A percentile compares a stretch with the other conserved stretches of the same genome.
Conservation (phyloP, 768 basidiomycete genomes). For the Tylopilus subfusipes region DNA sequence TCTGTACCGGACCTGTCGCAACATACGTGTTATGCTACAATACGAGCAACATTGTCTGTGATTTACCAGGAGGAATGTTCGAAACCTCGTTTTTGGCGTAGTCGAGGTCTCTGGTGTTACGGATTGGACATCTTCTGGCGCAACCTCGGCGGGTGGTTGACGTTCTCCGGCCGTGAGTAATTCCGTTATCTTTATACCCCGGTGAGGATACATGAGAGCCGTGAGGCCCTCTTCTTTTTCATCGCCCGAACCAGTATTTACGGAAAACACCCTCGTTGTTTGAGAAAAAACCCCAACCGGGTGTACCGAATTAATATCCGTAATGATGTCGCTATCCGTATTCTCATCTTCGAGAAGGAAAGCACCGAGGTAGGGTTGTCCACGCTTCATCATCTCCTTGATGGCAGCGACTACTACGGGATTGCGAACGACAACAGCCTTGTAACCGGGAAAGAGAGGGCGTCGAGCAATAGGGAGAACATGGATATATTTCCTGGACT, state of each 20-base stretch:
- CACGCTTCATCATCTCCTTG: constrained; percentile 94
- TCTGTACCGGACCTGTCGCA: constrained; percentile 61
- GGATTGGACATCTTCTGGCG: constrained; percentile 39
- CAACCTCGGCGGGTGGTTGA: constrained; percentile 32
- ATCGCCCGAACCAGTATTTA: constrained; percentile 47
- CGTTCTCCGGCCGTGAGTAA: constrained; percentile 65
- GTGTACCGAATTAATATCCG: constrained; percentile 83
- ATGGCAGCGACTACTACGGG: constrained; percentile 90
- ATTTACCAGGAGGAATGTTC: constrained; percentile 24
- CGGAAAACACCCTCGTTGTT: constrained; percentile 89
- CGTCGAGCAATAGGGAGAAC: constrained; percentile 93
- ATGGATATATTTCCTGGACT: constrained; percentile 80
- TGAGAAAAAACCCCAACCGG: constrained; percentile 95
- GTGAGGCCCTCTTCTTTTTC: constrained; percentile 88
- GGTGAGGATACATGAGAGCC: constrained; percentile 90
- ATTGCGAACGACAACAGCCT: constrained; percentile 91
- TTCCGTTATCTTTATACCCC: constrained; percentile 84
- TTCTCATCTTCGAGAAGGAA: constrained; percentile 95
- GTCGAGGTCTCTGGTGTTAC: constrained; percentile 40
- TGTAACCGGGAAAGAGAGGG: constrained; percentile 96
- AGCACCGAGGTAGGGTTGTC: constrained; percentile 95
- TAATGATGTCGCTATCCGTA: constrained; percentile 89
- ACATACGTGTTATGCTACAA: neutral
- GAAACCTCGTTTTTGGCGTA: constrained; percentile 21
- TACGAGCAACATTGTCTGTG: too few species aligned